These are phyloP conservation scores for Toxicodendron radicans DNA, from an alignment of 345 rosid species.

Conservation along the genomic window DNA sequence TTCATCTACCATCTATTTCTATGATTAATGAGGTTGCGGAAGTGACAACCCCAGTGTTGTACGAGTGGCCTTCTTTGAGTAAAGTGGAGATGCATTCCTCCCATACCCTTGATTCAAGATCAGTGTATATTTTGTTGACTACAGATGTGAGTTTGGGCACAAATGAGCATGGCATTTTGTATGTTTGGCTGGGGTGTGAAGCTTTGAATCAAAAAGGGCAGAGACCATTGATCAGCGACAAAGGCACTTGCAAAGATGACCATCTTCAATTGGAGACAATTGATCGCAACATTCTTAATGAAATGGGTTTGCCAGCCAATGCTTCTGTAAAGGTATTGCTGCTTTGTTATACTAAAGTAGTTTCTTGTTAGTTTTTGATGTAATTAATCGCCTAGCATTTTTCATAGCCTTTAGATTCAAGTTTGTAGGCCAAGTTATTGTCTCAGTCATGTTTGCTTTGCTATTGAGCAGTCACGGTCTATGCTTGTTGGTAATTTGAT, in stretches of 20 bases:
- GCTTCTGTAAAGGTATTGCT: slow-evolving; percentile 36
- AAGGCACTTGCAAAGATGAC: slow-evolving; percentile 13
- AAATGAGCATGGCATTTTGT: slow-evolving; percentile 20
- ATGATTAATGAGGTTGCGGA: slow-evolving; percentile 7
- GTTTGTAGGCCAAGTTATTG: background rate
- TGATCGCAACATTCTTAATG: slow-evolving; percentile 30
- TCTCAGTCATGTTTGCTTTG: background rate
- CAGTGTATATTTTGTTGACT: slow-evolving; percentile 37
- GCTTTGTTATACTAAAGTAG: slow-evolving; percentile 1
- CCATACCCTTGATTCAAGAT: slow-evolving; percentile 32
- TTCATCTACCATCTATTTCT: slow-evolving; percentile 11
- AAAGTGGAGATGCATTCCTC: slow-evolving; percentile 31
- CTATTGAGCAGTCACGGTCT: background rate
- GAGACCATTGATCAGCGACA: slow-evolving; percentile 19
- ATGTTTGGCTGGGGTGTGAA: slow-evolving; percentile 42
- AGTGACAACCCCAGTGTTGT: slow-evolving; percentile 24
- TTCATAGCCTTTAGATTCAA: background rate
- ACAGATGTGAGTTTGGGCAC: slow-evolving; percentile 14
- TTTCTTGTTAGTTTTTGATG: background rate
- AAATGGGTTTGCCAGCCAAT: slow-evolving; percentile 28
- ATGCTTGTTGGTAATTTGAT: background rate
- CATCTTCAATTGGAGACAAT: slow-evolving; percentile 26
- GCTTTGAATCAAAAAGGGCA: slow-evolving; percentile 11
- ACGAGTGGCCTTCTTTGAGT: slow-evolving; percentile 39
- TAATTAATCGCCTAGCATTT: background rate